A percentile compares a stretch with the other conserved stretches of the same genome.
These are phyloP conservation scores for Beauveria asiatica DNA, from an alignment of 2,329 filamentous ascomycete species.

Conservation along the genomic window DNA sequence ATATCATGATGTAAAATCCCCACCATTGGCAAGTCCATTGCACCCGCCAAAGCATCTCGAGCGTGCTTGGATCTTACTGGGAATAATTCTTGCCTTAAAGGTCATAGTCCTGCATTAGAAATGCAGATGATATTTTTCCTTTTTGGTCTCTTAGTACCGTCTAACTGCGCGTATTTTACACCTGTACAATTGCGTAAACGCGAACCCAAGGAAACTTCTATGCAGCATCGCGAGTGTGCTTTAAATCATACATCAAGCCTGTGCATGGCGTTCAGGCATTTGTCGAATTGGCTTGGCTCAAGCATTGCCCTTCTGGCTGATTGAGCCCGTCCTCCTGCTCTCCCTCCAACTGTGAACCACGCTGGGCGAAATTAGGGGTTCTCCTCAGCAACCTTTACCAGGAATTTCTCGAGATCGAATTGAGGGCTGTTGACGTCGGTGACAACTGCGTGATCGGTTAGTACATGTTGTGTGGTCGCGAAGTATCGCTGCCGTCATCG, in stretches of 20 bases:
- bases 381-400: conserved; percentile 54
- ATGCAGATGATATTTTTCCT: conserved; percentile 11
- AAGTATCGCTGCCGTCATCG: background rate
- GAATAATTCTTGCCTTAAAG: background rate
- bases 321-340: conserved; percentile 18
- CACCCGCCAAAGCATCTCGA: background rate
- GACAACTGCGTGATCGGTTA: conserved; percentile 22
- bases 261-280: conserved; percentile 16
- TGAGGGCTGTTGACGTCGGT: conserved; percentile 72
- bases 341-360: background rate
- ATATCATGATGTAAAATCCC: background rate
- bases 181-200: conserved; percentile 39
- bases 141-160: conserved; percentile 23
- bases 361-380: conserved; percentile 33
- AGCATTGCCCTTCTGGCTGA: conserved; percentile 5
- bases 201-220: conserved; percentile 41
- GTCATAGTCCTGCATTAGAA: background rate
- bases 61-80: background rate
- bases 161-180: conserved; percentile 47
- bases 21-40: background rate
- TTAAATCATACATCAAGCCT: conserved; percentile 30
- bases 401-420: conserved; percentile 85
- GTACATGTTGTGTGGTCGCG: background rate
- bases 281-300: conserved; percentile 7
- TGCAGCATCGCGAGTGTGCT: conserved; percentile 35